phyloP scores from a whole-genome alignment of 176 grass and related monocot genomes.

The Oryza glumipatula region DNA sequence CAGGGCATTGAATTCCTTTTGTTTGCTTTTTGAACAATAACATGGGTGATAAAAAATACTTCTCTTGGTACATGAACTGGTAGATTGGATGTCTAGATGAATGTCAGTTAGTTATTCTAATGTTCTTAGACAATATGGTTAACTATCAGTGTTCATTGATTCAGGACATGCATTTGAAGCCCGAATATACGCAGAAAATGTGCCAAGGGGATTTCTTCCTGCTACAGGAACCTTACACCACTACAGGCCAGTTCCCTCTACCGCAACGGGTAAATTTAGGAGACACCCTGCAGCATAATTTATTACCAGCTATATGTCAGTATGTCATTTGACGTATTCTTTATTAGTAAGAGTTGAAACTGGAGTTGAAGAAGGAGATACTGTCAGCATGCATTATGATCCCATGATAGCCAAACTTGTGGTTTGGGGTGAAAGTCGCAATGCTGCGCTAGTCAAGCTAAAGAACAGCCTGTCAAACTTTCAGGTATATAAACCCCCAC shows the following conservation, averaged over 20 bases:
- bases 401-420: constrained; percentile 99
- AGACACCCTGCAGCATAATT: background rate
- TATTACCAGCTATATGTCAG: constrained; percentile 12
- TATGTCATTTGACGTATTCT: constrained; percentile 37
- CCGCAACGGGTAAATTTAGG: constrained; percentile 60
- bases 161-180: constrained; percentile 97
- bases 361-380: constrained; percentile 96
- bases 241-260: constrained; percentile 64
- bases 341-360: constrained; percentile 95
- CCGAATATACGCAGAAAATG: constrained; percentile 98
- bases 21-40: background rate
- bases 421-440: constrained; percentile 88
- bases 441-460: constrained; percentile 81
- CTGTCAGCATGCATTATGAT: constrained; percentile 98
- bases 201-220: constrained; percentile 94
- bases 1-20: background rate
- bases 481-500: constrained; percentile 57
- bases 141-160: constrained; percentile 30
- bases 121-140: constrained; percentile 16
- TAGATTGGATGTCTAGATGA: background rate
- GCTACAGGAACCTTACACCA: constrained; percentile 92
- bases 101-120: background rate
- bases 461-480: constrained; percentile 85
- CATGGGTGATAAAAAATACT: background rate
- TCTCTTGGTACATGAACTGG: constrained; percentile 9